Evolutionary conservation across 345 rosid species (phyloP), one percentile per base, ranked within the genome.

Genomic region (Carallia brachiata): DNA sequence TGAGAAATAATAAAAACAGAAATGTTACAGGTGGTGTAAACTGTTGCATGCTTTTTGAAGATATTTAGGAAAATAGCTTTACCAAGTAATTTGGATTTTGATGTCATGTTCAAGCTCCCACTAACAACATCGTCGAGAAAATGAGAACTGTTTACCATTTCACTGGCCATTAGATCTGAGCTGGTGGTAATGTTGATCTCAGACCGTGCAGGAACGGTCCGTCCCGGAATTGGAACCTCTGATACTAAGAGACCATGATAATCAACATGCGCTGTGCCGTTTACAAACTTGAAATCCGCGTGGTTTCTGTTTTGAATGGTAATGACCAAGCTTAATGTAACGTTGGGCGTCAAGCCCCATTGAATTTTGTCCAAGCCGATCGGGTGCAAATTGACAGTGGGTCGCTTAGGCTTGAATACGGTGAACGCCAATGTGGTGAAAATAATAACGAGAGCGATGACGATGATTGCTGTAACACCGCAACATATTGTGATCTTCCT

Each of bases 71-170:
- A n/a, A 54, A 6, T 7, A 19, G 28, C 58, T 54, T 54, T 54
- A 19, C 58, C 58, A 6, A 12, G 58, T 19, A 54, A n/a, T 6
- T 54, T 19, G 23, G 58, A 19, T 7, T 10, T 54, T 7, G 58
- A 54, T 7, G 1, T 72, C 56, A 84, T 31, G 70, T 72, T 75
- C 68, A 86, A 71, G 18, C 65, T 50, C 36, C 90, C 85, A 7
- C 54, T 40, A 7, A 13, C 48, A n/a, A 84, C 12, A 44, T 84
- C 90, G 10, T 5, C 58, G 44, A 32, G 27, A 32, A 86, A 81
- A 28, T 52, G 4, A 1, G 77, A 70, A 71, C 68, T 81, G 1
- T 34, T 6, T 0, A 76, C 32, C 40, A 86, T 6, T 30, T 77
- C 75, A 32, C 70, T 74, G 13, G 59, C 73, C 78, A 70, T 74